phyloP scores from a whole-genome alignment of 2,329 filamentous ascomycete species.

The Alternaria solani region DNA sequence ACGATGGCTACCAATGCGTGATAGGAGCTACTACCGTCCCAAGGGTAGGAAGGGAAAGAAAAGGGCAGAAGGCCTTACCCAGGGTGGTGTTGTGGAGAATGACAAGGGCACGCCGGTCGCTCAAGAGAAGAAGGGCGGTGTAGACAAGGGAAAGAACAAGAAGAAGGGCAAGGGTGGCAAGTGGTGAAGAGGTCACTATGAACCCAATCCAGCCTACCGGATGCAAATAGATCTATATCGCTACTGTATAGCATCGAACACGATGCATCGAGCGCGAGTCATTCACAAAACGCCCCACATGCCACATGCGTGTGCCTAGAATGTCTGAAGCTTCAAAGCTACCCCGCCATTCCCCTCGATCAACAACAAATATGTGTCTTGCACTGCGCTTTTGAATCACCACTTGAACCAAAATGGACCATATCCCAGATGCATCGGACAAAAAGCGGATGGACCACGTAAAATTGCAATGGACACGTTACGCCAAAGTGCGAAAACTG shows the following conservation, averaged over 20 bases:
- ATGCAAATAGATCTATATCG: background rate
- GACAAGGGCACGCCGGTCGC: constrained; percentile 55
- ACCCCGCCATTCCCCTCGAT: constrained; percentile 7
- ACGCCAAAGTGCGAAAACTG: constrained; percentile 8
- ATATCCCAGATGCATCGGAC: background rate
- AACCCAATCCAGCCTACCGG: background rate
- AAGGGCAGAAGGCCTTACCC: constrained; percentile 73
- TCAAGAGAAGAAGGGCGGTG: constrained; percentile 44
- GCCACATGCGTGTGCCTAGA: background rate
- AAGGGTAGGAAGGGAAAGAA: constrained; percentile 94
- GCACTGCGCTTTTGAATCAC: background rate
- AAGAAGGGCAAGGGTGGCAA: constrained; percentile 50
- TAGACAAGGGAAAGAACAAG: constrained; percentile 46
- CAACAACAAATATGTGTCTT: background rate
- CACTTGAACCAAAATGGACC: background rate
- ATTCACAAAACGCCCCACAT: constrained; percentile 11
- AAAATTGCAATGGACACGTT: background rate
- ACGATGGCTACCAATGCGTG: constrained; percentile 89
- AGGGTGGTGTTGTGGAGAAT: constrained; percentile 82
- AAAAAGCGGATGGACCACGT: constrained; percentile 2
- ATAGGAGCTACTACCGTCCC: constrained; percentile 86
- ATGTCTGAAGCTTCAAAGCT: constrained; percentile 10
- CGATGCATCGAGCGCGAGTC: constrained; percentile 4
- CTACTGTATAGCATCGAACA: background rate
- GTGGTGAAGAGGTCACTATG: constrained; percentile 25